These are phyloP conservation scores for Elaeis oleifera DNA, from an alignment of 202 grass and related monocot species.

Conservation along the genomic window DNA sequence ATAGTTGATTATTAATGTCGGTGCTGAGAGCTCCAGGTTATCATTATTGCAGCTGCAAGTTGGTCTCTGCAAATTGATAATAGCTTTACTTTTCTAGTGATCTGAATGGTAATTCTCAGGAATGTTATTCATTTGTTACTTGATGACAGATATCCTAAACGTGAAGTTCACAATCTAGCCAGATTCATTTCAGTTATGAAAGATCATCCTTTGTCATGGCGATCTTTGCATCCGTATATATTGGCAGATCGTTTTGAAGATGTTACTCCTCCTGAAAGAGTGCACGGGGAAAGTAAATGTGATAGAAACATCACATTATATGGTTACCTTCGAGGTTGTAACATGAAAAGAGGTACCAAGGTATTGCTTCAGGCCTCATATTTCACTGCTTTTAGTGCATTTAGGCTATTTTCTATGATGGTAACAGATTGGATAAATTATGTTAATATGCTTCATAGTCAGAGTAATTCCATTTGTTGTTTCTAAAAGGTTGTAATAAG, in stretches of 20 bases:
- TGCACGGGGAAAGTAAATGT: slow-evolving; percentile 68
- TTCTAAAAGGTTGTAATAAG: no score
- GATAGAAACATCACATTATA: slow-evolving; percentile 95
- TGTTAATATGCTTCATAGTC: no score
- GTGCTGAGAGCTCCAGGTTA: no score
- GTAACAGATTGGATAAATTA: no score
- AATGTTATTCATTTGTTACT: slow-evolving; percentile 2
- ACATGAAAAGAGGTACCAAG: slow-evolving; percentile 94
- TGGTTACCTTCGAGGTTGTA: slow-evolving; percentile 94
- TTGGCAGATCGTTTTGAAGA: slow-evolving; percentile 94
- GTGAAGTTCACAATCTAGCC: slow-evolving; percentile 94
- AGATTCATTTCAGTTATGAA: slow-evolving; percentile 95
- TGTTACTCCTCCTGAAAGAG: slow-evolving; percentile 65
- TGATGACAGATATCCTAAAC: slow-evolving; percentile 62
- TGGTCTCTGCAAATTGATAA: no score
- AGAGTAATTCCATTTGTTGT: no score
- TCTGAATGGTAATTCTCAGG: background rate
- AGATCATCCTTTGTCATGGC: slow-evolving; percentile 63
- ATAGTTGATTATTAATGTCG: no score
- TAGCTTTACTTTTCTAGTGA: background rate
- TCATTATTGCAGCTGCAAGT: no score
- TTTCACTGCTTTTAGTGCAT: slow-evolving; percentile 4
- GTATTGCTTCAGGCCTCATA: slow-evolving; percentile 26
- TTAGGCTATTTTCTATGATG: background rate
- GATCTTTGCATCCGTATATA: slow-evolving; percentile 86